Evolutionary conservation across 1,284 basidiomycete species (phyloP).

Genomic region (Paramarasmius palmivorus): DNA sequence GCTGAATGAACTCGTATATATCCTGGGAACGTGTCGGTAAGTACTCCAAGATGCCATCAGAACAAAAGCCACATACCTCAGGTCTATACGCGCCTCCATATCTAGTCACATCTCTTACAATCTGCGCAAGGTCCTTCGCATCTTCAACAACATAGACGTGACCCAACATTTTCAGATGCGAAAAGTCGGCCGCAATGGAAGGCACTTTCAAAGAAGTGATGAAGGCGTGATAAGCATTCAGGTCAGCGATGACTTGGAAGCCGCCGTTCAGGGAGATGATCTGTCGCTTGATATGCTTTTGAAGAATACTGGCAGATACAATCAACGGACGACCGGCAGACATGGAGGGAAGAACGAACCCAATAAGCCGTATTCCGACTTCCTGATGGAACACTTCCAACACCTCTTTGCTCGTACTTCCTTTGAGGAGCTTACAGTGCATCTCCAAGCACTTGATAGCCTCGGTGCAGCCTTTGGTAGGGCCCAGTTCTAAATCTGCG

Average conservation of each 20-base stretch:
- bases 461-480: conserved; percentile 84
- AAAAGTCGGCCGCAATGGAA: conserved; percentile 82
- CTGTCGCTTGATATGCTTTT: conserved; percentile 96
- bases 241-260: conserved; percentile 94
- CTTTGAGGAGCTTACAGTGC: conserved; percentile 89
- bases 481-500: conserved; percentile 72
- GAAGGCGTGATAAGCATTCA: conserved; percentile 92
- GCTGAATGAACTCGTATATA: conserved; percentile 91
- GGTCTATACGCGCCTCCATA: conserved; percentile 93
- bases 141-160: conserved; percentile 93
- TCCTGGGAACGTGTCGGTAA: conserved; percentile 50
- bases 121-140: conserved; percentile 92
- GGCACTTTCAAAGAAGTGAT: conserved; percentile 79
- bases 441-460: conserved; percentile 85
- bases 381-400: conserved; percentile 98
- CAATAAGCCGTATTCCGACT: conserved; percentile 89
- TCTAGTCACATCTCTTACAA: conserved; percentile 90
- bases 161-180: conserved; percentile 94
- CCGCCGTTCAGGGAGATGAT: conserved; percentile 94
- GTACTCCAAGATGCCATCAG: conserved; percentile 20
- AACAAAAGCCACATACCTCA: conserved; percentile 56
- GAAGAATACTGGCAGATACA: conserved; percentile 67
- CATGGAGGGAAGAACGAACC: conserved; percentile 47
- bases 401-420: conserved; percentile 94
- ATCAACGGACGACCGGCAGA: neutral